phyloP scores from a whole-genome alignment of 345 rosid genomes.

The Melastoma malabathricum region DNA sequence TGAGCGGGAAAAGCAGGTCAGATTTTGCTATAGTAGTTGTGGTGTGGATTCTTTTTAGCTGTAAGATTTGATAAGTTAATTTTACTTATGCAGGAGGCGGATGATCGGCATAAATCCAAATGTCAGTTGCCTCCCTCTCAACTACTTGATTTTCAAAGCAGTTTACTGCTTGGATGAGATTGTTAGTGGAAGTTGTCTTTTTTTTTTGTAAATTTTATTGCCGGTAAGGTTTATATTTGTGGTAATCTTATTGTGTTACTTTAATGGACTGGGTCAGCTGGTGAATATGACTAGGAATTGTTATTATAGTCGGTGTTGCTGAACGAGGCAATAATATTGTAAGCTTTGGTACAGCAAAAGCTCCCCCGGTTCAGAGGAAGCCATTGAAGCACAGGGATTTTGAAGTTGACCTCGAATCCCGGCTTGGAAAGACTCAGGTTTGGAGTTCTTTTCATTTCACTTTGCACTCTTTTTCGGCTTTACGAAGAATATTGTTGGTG shows the following conservation, averaged over 20 bases:
- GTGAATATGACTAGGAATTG: too few relatives aligned
- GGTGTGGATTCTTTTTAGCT: slow-evolving; percentile 1
- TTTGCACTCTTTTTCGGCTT: not conserved
- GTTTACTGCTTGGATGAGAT: not conserved
- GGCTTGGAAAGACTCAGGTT: slow-evolving; percentile 91
- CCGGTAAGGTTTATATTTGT: not conserved
- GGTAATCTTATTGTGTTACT: not conserved
- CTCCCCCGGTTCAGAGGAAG: slow-evolving; percentile 84
- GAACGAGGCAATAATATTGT: slow-evolving; percentile 3
- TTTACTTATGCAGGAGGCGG: slow-evolving; percentile 41
- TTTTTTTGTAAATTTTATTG: not conserved
- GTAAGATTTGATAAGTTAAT: not conserved
- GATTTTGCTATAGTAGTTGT: not conserved
- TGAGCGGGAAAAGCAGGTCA: slow-evolving; percentile 73
- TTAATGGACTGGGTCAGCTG: too few relatives aligned
- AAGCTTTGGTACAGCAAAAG: slow-evolving; percentile 43
- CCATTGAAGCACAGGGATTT: slow-evolving; percentile 96
- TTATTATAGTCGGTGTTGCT: not conserved
- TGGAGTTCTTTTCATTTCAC: not conserved
- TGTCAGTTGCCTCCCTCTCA: slow-evolving; percentile 22
- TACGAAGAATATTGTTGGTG: not conserved
- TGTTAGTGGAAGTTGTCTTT: not conserved
- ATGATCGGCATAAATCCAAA: slow-evolving; percentile 48
- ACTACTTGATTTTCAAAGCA: too few relatives aligned
- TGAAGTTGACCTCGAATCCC: slow-evolving; percentile 92